These are phyloP conservation scores for Aquilaria yunnanensis DNA, from an alignment of 345 rosid species.

Conservation along the genomic window DNA sequence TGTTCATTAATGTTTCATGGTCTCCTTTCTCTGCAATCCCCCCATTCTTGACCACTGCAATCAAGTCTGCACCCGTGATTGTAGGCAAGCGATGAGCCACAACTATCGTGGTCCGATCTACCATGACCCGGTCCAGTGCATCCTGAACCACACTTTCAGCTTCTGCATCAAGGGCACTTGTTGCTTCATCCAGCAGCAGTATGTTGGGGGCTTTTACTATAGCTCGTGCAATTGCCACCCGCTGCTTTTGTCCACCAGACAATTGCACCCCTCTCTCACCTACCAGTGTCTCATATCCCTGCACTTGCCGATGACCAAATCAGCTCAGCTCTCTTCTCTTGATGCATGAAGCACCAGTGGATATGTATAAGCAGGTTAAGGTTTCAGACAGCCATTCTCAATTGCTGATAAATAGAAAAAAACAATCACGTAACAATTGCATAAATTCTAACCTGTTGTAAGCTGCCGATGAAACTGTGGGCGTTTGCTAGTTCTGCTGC, in stretches of 20 bases:
- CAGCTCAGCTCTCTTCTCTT: too few relatives aligned
- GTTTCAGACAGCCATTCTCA: background rate
- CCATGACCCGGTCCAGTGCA: slow-evolving; percentile 40
- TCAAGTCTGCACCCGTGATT: slow-evolving; percentile 42
- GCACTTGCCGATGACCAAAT: background rate
- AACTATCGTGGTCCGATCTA: slow-evolving; percentile 32
- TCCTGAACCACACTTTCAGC: slow-evolving; percentile 44
- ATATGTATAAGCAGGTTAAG: too few relatives aligned
- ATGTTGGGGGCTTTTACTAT: slow-evolving; percentile 42
- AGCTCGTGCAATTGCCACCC: slow-evolving; percentile 53
- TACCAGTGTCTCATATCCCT: slow-evolving; percentile 47
- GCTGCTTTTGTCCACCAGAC: slow-evolving; percentile 53
- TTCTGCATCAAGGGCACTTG: slow-evolving; percentile 52
- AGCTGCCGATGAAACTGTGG: slow-evolving; percentile 65
- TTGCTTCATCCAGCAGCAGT: slow-evolving; percentile 51
- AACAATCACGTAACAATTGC: background rate
- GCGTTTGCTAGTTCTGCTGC: slow-evolving; percentile 76
- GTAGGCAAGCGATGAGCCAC: slow-evolving; percentile 53
- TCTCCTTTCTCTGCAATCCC: slow-evolving; percentile 44
- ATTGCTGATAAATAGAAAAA: background rate
- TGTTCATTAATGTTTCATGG: slow-evolving; percentile 33
- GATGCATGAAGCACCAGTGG: too few relatives aligned
- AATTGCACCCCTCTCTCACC: slow-evolving; percentile 52
- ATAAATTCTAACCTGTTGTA: slow-evolving; percentile 47
- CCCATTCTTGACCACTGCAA: slow-evolving; percentile 48